Base-by-base conservation (phyloP, 2,329 filamentous ascomycete genomes). In the Diatrype stigma region DNA sequence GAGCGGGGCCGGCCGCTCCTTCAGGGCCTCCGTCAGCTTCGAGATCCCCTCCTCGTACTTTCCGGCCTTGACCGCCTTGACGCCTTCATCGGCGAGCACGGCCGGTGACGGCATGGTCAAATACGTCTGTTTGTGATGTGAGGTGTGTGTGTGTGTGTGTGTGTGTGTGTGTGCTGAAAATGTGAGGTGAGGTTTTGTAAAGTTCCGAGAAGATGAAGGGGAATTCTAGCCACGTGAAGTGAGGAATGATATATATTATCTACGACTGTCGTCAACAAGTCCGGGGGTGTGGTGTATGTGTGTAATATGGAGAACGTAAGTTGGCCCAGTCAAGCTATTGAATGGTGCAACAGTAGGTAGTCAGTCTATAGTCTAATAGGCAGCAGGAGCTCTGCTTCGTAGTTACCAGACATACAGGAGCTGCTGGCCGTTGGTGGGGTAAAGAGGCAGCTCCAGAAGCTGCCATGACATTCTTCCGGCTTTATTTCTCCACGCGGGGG, bases 21-120 rank as follows among this genome's bases (percentile, higher is more conserved):
- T 72, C 32, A 96, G 74, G 6, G 89, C 90, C 37, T 74, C 69
- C 7, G 86, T 87, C 56, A 87, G 86, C 60, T 85, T 79, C 34
- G 74, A 67, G 59, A 96, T 81, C 42, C 89, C 91, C 45, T 78
- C 75, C 5, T 78, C 72, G 68, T 83, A 93, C 53, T 92, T 78
- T 47, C 78, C 79, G 8, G 70, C 73, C 26, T 81, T 72, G 51
- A 90, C 77, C 50, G 90, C 79, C 35, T 77, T 75, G 47, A 95
- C 73, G 61, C 91, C 91, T 54, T 79, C 64, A 38, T 77, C 70
- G 60, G 75, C 82, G n/a, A 73, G 59, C 2, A 69, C 74, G 53
- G 73, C 71, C 56, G 77, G 66, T 6, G 79, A 78, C 22, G 64
- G 53, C 79, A 85, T 85, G 34, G 26, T 63, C 42, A 30, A 21